phyloP scores from a whole-genome alignment of 2,329 filamentous ascomycete species.

The Ascochyta clinopodiicola region DNA sequence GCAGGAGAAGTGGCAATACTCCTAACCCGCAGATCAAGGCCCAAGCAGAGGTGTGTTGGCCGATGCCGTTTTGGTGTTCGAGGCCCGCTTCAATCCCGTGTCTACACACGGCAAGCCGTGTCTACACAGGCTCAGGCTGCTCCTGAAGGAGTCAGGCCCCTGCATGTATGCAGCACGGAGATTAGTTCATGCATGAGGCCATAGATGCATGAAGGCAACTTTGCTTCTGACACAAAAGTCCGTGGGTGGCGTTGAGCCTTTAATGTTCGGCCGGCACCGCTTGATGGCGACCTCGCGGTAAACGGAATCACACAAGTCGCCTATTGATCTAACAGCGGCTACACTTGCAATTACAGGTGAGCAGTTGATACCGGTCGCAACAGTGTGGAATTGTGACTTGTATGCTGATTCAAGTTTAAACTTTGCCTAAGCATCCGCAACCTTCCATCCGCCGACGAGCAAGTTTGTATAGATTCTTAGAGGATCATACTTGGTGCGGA shows the following conservation, averaged over 20 bases:
- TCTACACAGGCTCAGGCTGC: no score
- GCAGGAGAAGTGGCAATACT: neutral
- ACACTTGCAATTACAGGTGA: neutral
- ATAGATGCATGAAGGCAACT: neutral
- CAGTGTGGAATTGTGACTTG: neutral
- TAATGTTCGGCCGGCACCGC: no score
- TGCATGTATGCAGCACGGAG: neutral
- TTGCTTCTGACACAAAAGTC: no score
- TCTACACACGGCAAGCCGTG: neutral
- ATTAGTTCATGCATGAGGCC: neutral
- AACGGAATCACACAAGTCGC: no score
- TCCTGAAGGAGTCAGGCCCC: no score
- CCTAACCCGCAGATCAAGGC: no score
- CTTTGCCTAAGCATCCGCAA: slow-evolving; percentile 12
- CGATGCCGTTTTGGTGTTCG: neutral
- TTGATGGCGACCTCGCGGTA: no score
- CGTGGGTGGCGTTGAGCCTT: no score
- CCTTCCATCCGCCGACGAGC: slow-evolving; percentile 33
- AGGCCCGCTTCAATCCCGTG: neutral
- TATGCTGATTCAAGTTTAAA: neutral
- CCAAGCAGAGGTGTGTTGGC: no score
- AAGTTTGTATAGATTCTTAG: slow-evolving; percentile 33
- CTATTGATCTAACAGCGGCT: no score
- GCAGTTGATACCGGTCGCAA: neutral
- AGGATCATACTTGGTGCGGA: slow-evolving; percentile 43